phyloP scores from a whole-genome alignment of 106 monocot species.

The Allium sativum region DNA sequence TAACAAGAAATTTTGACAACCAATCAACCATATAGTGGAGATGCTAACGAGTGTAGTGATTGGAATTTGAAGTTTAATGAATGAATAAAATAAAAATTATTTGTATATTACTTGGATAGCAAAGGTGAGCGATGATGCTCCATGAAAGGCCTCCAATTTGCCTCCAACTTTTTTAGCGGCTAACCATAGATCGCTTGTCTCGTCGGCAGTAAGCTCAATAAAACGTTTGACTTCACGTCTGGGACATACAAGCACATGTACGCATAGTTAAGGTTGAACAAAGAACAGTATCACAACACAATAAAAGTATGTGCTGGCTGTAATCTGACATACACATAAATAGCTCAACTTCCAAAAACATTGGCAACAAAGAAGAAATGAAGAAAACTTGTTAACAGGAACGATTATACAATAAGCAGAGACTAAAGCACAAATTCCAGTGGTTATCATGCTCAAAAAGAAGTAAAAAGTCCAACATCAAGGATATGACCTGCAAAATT shows the following conservation, averaged over 20 bases:
- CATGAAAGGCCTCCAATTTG: conserved; percentile 57
- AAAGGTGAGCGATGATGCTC: conserved; percentile 85
- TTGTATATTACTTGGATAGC: conserved; percentile 54
- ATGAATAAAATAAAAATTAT: too few species aligned
- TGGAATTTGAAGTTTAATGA: neutral
- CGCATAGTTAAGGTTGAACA: conserved; percentile 42
- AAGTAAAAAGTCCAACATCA: neutral
- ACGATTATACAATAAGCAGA: neutral
- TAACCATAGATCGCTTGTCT: conserved; percentile 77
- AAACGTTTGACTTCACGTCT: conserved; percentile 90
- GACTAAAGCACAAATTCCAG: neutral
- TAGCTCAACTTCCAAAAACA: neutral
- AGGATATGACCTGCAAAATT: conserved; percentile 16
- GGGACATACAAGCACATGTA: conserved; percentile 94
- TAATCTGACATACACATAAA: neutral
- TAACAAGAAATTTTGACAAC: neutral
- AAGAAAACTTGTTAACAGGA: neutral
- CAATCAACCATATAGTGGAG: neutral
- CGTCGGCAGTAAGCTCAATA: conserved; percentile 66
- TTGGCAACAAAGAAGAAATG: neutral
- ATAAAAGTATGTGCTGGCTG: neutral
- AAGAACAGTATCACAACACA: too few species aligned
- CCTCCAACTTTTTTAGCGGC: conserved; percentile 72
- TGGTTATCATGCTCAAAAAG: neutral
- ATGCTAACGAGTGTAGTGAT: too few species aligned